Evolutionary conservation across 106 monocot species (phyloP), one percentile per base, ranked within the genome.

Genomic region (Triglochin maritima): DNA sequence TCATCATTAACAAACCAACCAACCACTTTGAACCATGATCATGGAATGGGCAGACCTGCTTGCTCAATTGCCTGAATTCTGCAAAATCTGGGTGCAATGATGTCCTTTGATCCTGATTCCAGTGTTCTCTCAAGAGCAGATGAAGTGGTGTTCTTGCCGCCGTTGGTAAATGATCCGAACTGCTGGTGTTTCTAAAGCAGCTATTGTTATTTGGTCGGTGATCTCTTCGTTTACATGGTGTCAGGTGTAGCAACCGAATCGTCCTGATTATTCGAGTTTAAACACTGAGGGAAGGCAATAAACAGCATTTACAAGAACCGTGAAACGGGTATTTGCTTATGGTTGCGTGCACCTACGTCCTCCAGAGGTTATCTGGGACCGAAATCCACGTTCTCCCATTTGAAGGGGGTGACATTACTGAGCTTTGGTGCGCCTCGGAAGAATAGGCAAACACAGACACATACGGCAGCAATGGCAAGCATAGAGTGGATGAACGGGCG

Each of bases 381-480:
- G 29, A 74, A 82, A 42, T 82, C 82, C 17, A 92, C 57, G 29
- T 78, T 87, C 72, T 87, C 82, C 91, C 91, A 92, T 59, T 83
- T 82, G 74, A 92, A 87, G 7, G 85, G 87, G 4, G 64, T 76
- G 43, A 82, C 71, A 4, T 64, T 66, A 56, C 84, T 77, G 53
- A 87, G 72, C 58, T 80, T 55, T 0, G 87, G 83, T 2, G 79
- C 70, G 42, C 82, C 91, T 12, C 87, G 63, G 50, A 92, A 71
- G 63, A 87, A 87, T 10, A 92, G 58, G 57, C 91, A 87, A 47
- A 92, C 87, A 59, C 91, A 92, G 10, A 87, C 87, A 59, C 91
- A 92, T 43, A 92, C 89, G 3, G 85, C 87, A 17, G 91, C 91
- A 49, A 92, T 85, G 6, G 82, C 87, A 8, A 92, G 80, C 79